Evolutionary conservation across 164 flowering plant species (phyloP).

Genomic region (Stephania yunnanensis): DNA sequence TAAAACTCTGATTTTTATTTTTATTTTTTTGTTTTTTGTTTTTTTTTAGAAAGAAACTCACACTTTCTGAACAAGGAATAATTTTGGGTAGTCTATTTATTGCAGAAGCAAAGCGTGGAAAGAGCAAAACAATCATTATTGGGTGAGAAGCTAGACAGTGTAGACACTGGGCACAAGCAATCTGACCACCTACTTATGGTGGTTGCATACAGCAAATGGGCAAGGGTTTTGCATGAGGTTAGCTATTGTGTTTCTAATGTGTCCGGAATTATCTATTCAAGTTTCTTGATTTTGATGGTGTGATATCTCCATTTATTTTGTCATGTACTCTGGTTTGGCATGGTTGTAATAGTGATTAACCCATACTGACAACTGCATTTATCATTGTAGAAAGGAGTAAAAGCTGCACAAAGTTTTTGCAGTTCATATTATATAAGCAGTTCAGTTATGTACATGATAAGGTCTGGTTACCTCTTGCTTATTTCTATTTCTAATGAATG

Average conservation of each 20-base stretch:
- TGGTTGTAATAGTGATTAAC: not conserved
- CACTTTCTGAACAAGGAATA: not conserved
- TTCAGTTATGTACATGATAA: slow-evolving; percentile 89
- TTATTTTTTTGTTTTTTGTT: not conserved
- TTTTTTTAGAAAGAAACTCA: not conserved
- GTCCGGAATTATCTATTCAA: not conserved
- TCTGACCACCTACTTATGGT: slow-evolving; percentile 83
- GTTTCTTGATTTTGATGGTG: not conserved
- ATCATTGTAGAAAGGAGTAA: slow-evolving; percentile 66
- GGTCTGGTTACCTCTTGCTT: slow-evolving; percentile 28
- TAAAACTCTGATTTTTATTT: not conserved
- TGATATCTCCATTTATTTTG: not conserved
- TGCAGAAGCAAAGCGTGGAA: slow-evolving; percentile 71
- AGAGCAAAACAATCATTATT: slow-evolving; percentile 61
- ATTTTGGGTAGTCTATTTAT: not conserved
- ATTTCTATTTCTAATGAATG: not conserved
- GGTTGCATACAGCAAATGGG: slow-evolving; percentile 81
- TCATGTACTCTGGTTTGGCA: not conserved
- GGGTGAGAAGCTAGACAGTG: slow-evolving; percentile 43
- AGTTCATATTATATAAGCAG: slow-evolving; percentile 61
- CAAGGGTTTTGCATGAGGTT: slow-evolving; percentile 57
- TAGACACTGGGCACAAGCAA: slow-evolving; percentile 34
- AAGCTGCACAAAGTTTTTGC: slow-evolving; percentile 75
- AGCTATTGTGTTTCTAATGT: not conserved
- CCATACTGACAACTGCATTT: not conserved